Base-by-base conservation (phyloP, 495 filamentous ascomycete genomes). In the Podospora pseudocomata region DNA sequence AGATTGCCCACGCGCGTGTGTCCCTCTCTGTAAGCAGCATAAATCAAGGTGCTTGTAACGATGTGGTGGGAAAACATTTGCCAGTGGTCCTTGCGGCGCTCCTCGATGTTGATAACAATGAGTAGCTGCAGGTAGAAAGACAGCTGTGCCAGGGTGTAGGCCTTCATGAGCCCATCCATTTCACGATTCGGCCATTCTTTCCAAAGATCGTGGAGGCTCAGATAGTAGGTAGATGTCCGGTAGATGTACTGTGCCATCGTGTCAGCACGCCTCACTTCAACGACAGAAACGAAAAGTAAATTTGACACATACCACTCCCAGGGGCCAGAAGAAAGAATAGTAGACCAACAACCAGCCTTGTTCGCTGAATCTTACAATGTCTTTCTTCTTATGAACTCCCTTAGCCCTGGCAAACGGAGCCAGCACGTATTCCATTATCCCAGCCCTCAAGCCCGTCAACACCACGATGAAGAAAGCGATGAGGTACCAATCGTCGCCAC, bases 1-100 rank as follows among this genome's bases (percentile, higher is more conserved):
- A 96, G 85, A 73, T 93, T 95, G 61, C 92, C 94, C 39, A 97
- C 93, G 61, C 90, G 89, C 28, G 89, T 94, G 73, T 92, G 88
- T 72, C 91, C 88, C 73, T 93, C 96, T 69, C 88, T 85, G 74
- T 98, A 99, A 59, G 89, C 92, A 16, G 85, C 83, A 71, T 88
- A 87, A 63, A 98, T 88, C 57, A 99, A 85, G 20, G 82, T 81
- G 77, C 89, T 90, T 23, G 95, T 99, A 73, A 97, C 88, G 72
- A 97, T 86, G 77, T 99, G 95, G 78, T 99, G 95, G 13, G 88
- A 89, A 67, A 98, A 88, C 96, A 97, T 97, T 77, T 98, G 95
- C 76, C 87, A 89, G 77, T 97, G 90, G 73, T 99, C 95, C 79
- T 99, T 99, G 63, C 95, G 85, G 69, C 91, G 86, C 79, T 96